Percentiles rank a stretch among this genome's conserved stretches.
These are phyloP conservation scores for Cytospora schulzeri DNA, from an alignment of 2,329 filamentous ascomycete genomes.

Conservation along the genomic window DNA sequence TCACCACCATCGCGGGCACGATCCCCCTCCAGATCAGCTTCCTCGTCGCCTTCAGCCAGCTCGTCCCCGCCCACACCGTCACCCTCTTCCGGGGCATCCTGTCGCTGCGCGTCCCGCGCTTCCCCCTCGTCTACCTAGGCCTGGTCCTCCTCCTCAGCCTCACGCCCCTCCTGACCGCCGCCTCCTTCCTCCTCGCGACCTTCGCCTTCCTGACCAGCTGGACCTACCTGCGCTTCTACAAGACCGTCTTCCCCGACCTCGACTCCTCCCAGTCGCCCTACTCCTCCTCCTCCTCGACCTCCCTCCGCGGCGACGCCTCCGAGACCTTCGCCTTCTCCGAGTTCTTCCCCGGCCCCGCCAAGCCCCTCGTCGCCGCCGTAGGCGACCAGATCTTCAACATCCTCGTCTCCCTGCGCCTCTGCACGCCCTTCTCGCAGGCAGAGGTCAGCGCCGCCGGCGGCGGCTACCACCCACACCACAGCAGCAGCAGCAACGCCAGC, in stretches of 20 bases:
- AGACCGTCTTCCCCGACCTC: conserved; percentile 70
- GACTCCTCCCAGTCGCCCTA: conserved; percentile 59
- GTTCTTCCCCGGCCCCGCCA: conserved; percentile 86
- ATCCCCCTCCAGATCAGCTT: conserved; percentile 90
- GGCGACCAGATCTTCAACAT: conserved; percentile 73
- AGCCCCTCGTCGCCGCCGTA: conserved; percentile 75
- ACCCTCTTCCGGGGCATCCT: conserved; percentile 87
- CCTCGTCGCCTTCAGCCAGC: conserved; percentile 95
- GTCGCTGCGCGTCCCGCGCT: conserved; percentile 79
- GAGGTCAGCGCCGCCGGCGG: conserved; percentile 70
- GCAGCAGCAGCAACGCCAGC: conserved; percentile 37
- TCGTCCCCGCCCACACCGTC: conserved; percentile 95
- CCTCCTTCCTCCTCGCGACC: conserved; percentile 76
- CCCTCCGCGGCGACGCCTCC: conserved; percentile 85
- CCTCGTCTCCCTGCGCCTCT: conserved; percentile 75
- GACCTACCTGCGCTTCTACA: conserved; percentile 96
- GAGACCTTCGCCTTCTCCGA: conserved; percentile 96
- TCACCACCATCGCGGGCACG: conserved; percentile 84
- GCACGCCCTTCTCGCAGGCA: conserved; percentile 81
- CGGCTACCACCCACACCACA: conserved; percentile 46
- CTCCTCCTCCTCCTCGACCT: conserved; percentile 40
- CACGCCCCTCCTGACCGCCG: conserved; percentile 63
- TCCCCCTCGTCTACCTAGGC: conserved; percentile 74
- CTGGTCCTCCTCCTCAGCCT: conserved; percentile 66
- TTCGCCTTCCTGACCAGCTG: conserved; percentile 86